Evolutionary conservation across 2,329 filamentous ascomycete genomes (phyloP).

Genomic region (Dryadomyces sulphureus): DNA sequence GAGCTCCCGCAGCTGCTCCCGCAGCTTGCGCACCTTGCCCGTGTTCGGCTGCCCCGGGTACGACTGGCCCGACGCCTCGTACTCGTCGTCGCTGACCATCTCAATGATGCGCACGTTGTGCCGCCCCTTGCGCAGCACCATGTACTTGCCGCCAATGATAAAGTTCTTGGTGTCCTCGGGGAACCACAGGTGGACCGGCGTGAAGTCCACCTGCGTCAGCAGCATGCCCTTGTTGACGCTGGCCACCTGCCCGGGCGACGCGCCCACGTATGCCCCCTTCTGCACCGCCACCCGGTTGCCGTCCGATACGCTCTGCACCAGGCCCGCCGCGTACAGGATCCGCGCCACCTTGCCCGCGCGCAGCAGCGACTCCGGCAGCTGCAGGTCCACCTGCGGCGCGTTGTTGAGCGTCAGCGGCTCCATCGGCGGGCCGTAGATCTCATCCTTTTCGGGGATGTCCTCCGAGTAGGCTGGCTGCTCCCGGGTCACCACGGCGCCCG

Average conservation of each 20-base stretch:
- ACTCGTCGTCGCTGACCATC: slow-evolving; percentile 41
- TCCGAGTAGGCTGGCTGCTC: too few relatives aligned
- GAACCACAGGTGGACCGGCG: slow-evolving; percentile 44
- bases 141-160: slow-evolving; percentile 41
- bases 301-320: slow-evolving; percentile 40
- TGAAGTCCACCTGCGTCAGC: slow-evolving; percentile 42
- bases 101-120: slow-evolving; percentile 47
- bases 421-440: too few relatives aligned
- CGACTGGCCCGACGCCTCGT: slow-evolving; percentile 28
- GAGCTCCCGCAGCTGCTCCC: slow-evolving; percentile 19
- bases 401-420: slow-evolving; percentile 23
- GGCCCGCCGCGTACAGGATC: slow-evolving; percentile 44
- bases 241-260: slow-evolving; percentile 21
- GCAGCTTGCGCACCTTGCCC: slow-evolving; percentile 31
- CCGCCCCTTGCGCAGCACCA: slow-evolving; percentile 49
- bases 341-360: slow-evolving; percentile 37
- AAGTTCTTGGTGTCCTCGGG: slow-evolving; percentile 42
- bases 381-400: slow-evolving; percentile 37
- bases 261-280: slow-evolving; percentile 47
- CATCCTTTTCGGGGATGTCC: too few relatives aligned
- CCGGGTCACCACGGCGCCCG: slow-evolving; percentile 5
- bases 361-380: slow-evolving; percentile 44
- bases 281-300: slow-evolving; percentile 41
- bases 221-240: slow-evolving; percentile 24
- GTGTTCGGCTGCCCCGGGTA: slow-evolving; percentile 40